Conservation (phyloP, 345 rosid genomes). For the Psidium guajava region DNA sequence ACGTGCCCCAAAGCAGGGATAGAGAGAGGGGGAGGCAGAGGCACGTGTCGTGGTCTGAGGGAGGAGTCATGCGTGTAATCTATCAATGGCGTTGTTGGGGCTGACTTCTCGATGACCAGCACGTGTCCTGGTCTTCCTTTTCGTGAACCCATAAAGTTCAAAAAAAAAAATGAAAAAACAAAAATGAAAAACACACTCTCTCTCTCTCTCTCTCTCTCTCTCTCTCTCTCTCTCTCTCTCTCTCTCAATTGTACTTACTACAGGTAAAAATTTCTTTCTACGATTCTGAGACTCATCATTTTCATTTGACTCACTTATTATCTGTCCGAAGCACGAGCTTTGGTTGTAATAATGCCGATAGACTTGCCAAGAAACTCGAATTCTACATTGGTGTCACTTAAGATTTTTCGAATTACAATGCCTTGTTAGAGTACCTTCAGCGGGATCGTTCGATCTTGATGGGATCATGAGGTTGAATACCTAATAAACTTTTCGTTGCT, state of each 20-base stretch:
- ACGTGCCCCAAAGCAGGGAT: background rate
- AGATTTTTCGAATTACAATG: too few species aligned
- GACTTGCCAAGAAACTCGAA: too few species aligned
- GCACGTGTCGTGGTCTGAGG: conserved; percentile 3
- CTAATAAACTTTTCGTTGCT: too few species aligned
- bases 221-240: background rate
- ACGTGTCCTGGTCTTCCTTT: background rate
- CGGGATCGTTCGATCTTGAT: background rate
- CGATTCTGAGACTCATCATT: background rate
- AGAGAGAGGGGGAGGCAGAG: background rate
- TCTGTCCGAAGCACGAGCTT: background rate
- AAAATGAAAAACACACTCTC: too few species aligned
- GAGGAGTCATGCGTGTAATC: conserved; percentile 1
- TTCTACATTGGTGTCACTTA: too few species aligned
- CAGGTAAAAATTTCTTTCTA: background rate
- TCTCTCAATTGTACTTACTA: background rate
- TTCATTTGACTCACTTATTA: background rate
- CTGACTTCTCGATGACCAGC: conserved; percentile 7
- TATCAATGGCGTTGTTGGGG: background rate
- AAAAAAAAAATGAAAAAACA: background rate
- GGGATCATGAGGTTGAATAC: background rate
- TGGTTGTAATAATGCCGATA: background rate
- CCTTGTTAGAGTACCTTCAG: too few species aligned
- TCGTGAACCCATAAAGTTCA: background rate
- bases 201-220: too few species aligned